Evolutionary conservation across 495 filamentous ascomycete genomes (phyloP), one percentile per base, ranked within the genome.

Genomic region (Penicillium odoratum): DNA sequence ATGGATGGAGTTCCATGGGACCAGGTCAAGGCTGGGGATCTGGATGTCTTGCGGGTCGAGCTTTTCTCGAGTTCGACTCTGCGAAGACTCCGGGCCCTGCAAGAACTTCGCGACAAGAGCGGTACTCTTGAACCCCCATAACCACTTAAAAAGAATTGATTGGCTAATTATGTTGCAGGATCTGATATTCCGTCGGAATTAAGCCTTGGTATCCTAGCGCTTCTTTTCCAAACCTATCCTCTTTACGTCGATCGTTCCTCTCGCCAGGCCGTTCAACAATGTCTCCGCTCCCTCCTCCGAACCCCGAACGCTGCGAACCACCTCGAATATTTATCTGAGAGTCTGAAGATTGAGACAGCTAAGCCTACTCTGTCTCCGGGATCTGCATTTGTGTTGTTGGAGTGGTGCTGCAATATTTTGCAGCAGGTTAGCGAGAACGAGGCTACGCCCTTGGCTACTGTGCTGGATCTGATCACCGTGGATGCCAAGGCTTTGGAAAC

Each of bases 191-290:
- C 77, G 13, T 65, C 71, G 9, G 66, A 75, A 57, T 56, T 62
- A 42, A 64, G 63, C 40, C 64, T 71, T 48, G 60, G 69, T 57
- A 54, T 93, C 49, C 77, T 97, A 60, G 80, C 81, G 11, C 72
- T 92, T 25, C 79, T 98, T 36, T 90, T 97, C 74, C 81, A 83
- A 66, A 97, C 91, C 36, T 91, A 96, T 69, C 82, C 91, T 53
- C 86, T 89, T 68, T 98, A 97, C 76, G 71, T 83, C 72, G 94
- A 98, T 69, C 87, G 92, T 53, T 71, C 80, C 40, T 98, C 95
- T 11, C 85, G 94, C 43, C 82, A 81, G 62, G 93, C 90, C 16
- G 90, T 89, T 18, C 86, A 93, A 63, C 76, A 81, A 71, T 94
- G 91, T 68, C 78, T 98, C 57, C 74, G 78, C 57, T 74, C 81